These are phyloP conservation scores for Podospora didyma DNA, from an alignment of 495 filamentous ascomycete genomes.

Conservation along the genomic window DNA sequence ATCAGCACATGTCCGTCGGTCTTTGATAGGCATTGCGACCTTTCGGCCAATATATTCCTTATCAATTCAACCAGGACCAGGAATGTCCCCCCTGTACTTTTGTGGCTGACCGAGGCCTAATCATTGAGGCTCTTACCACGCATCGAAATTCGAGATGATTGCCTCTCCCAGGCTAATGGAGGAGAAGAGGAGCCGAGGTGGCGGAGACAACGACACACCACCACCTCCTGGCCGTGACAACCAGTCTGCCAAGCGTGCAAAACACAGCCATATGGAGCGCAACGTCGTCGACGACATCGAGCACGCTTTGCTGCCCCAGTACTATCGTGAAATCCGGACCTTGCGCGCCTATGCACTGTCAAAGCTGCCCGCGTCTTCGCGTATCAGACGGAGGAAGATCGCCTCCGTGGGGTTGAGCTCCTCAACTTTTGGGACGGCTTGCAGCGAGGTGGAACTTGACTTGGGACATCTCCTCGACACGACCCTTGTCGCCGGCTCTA, in stretches of 20 bases:
- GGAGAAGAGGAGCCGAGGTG: too few species aligned
- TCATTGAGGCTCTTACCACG: too few species aligned
- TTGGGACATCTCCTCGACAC: slow-evolving; percentile 61
- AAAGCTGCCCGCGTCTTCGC: slow-evolving; percentile 41
- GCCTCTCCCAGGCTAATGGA: too few species aligned
- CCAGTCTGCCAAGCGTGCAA: slow-evolving; percentile 17
- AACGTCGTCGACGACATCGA: slow-evolving; percentile 21
- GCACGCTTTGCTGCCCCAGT: slow-evolving; percentile 69
- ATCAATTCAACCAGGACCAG: slow-evolving; percentile 6
- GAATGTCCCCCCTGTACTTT: too few species aligned
- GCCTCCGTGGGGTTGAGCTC: slow-evolving; percentile 32
- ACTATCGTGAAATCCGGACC: slow-evolving; percentile 64
- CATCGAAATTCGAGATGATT: too few species aligned
- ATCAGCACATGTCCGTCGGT: slow-evolving; percentile 6
- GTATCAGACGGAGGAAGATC: slow-evolving; percentile 43
- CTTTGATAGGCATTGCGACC: slow-evolving; percentile 15
- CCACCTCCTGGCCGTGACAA: background rate
- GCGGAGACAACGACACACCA: too few species aligned
- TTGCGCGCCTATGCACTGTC: slow-evolving; percentile 69
- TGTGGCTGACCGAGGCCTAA: too few species aligned
- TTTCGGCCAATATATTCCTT: slow-evolving; percentile 3
- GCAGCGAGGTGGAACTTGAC: slow-evolving; percentile 30
- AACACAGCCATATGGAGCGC: background rate
- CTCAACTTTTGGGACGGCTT: slow-evolving; percentile 16
- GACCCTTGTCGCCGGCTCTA: slow-evolving; percentile 57